Base-by-base conservation (phyloP, 148 eudicot species). In the Arctostaphylos glauca region DNA sequence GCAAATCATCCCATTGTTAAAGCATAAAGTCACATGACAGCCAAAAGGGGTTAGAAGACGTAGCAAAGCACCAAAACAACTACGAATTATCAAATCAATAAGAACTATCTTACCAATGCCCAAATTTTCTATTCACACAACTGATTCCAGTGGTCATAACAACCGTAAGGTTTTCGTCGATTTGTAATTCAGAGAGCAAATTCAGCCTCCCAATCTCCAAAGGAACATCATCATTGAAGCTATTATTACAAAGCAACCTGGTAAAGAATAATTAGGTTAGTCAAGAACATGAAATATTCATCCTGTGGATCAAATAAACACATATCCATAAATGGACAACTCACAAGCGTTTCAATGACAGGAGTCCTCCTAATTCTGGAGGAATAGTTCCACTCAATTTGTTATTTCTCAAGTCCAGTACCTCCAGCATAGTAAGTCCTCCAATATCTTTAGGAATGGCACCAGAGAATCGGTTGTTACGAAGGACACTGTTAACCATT, bases 341-440 rank as follows among this genome's bases (percentile, higher is more conserved):
- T 93, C 84, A 97, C 99, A 97, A 87, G 83, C 84, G 87, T 81
- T 88, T 89, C 76, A 97, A 77, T 53, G 93, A 94, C 55, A 38
- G 84, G 77, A 94, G 82, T 23, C 81, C 83, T 78, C 89, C 91
- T 83, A 97, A 87, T 68, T 90, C 96, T 14, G 84, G 85, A 4
- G 99, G 99, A 84, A 97, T 83, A 25, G 72, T 81, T 85, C 99
- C 99, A 64, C 82, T 86, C 81, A 97, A 90, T 76, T 86, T 84
- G 81, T 97, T 97, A 78, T 85, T 88, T 79, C 98, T 90, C 90
- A 97, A 91, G 89, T 97, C 99, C 84, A 97, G 85, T 38, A 92
- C 90, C 85, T 97, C 97, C 59, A 97, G 87, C 81, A 54, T 86
- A 68, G 80, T 71, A 59, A 97, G 98, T 79, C 76, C 79, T 79